These are phyloP conservation scores for Wilhelminamyces savonicus DNA, from an alignment of 805 yeast genomes.

Conservation along the genomic window DNA sequence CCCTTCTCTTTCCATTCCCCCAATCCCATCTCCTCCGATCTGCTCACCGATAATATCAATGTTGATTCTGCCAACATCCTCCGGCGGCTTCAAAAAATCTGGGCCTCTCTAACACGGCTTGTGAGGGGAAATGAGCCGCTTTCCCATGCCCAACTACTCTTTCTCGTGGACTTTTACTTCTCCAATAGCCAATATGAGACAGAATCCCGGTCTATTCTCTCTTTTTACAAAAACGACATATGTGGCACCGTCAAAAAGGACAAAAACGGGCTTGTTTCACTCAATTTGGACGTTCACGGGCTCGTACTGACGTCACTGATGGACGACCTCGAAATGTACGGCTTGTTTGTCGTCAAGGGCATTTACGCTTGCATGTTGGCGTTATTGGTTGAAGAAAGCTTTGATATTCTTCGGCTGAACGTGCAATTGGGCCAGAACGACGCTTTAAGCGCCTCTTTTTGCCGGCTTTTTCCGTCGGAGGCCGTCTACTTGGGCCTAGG, in stretches of 20 bases:
- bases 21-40: too few species aligned
- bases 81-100: slow-evolving; percentile 16
- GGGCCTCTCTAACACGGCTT: slow-evolving; percentile 17
- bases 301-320: neutral
- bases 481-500: slow-evolving; percentile 9
- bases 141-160: slow-evolving; percentile 17
- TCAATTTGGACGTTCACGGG: neutral
- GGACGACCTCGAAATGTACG: slow-evolving; percentile 10
- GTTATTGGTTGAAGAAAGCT: slow-evolving; percentile 25
- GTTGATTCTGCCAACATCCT: too few species aligned
- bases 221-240: slow-evolving; percentile 20
- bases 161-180: slow-evolving; percentile 26
- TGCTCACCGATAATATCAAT: too few species aligned
- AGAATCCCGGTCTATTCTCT: slow-evolving; percentile 18
- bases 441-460: slow-evolving; percentile 7
- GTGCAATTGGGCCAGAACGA: slow-evolving; percentile 3
- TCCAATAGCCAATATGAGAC: slow-evolving; percentile 8
- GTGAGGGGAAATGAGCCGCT: slow-evolving; percentile 13
- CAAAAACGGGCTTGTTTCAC: slow-evolving; percentile 4
- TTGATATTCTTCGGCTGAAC: slow-evolving; percentile 12
- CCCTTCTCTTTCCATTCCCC: too few species aligned
- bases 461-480: slow-evolving; percentile 19
- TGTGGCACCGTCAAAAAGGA: slow-evolving; percentile 9
- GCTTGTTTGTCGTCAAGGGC: slow-evolving; percentile 16
- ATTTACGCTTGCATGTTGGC: slow-evolving; percentile 23